phyloP scores from a whole-genome alignment of 139 green algal species.

The Choricystis sp. region DNA sequence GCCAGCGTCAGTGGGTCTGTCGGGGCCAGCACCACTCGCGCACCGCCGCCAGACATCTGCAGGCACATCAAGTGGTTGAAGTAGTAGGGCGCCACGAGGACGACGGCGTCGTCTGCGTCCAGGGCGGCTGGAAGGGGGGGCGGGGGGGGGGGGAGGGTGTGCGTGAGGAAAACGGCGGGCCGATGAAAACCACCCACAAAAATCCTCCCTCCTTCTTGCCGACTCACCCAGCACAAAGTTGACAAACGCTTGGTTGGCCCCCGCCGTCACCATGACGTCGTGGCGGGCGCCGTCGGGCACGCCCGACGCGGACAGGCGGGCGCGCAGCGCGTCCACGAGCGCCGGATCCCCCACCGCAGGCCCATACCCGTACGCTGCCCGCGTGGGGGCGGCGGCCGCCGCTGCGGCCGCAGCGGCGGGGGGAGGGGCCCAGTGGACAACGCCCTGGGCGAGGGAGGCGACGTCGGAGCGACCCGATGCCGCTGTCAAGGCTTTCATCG shows the following conservation, averaged over 20 bases:
- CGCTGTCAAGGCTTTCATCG: slow-evolving; percentile 45
- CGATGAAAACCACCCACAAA: no score
- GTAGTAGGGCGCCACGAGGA: slow-evolving; percentile 87
- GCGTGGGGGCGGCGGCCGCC: background rate
- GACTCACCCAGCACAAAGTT: slow-evolving; percentile 23
- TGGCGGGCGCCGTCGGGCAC: slow-evolving; percentile 41
- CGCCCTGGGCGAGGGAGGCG: slow-evolving; percentile 53
- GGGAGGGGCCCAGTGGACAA: slow-evolving; percentile 71
- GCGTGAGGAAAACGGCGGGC: no score
- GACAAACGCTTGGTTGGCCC: slow-evolving; percentile 79
- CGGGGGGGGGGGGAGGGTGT: no score
- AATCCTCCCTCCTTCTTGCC: background rate
- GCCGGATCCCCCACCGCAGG: slow-evolving; percentile 52
- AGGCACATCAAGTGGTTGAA: slow-evolving; percentile 84
- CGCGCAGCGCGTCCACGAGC: slow-evolving; percentile 46
- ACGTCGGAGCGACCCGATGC: slow-evolving; percentile 9
- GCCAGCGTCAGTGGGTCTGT: slow-evolving; percentile 20
- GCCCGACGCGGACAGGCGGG: slow-evolving; percentile 63
- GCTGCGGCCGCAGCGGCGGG: slow-evolving; percentile 30
- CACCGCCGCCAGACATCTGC: slow-evolving; percentile 39
- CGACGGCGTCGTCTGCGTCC: slow-evolving; percentile 45
- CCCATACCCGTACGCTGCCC: slow-evolving; percentile 34
- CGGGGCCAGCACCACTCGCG: slow-evolving; percentile 23
- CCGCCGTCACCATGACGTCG: slow-evolving; percentile 77
- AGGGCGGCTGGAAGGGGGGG: slow-evolving; percentile 59